Base-by-base conservation (phyloP, 345 rosid genomes). In the Turritis glabra region DNA sequence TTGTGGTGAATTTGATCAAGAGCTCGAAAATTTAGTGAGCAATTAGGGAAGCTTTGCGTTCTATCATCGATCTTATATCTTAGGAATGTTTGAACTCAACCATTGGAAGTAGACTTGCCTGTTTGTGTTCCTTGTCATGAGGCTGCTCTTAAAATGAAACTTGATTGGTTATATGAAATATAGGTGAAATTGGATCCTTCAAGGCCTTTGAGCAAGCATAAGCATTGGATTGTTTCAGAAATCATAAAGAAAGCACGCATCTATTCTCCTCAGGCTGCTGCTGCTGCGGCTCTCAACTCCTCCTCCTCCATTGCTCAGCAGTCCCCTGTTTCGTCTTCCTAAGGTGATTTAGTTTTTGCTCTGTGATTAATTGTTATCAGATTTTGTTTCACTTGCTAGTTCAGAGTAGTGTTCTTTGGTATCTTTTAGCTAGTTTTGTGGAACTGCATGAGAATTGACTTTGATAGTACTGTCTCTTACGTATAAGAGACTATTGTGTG, bases 121-220 rank as follows among this genome's bases (percentile, higher is more conserved):
- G n/a, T n/a, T n/a, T n/a, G n/a, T n/a, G n/a, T n/a, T n/a, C n/a
- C n/a, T n/a, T n/a, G n/a, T n/a, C n/a, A n/a, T n/a, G n/a, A n/a
- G n/a, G n/a, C n/a, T n/a, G n/a, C n/a, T n/a, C n/a, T n/a, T n/a
- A n/a, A n/a, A n/a, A n/a, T n/a, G n/a, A n/a, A n/a, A n/a, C n/a
- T n/a, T n/a, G n/a, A n/a, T n/a, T n/a, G n/a, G n/a, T n/a, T n/a
- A n/a, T n/a, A n/a, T n/a, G n/a, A n/a, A n/a, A n/a, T n/a, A n/a
- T n/a, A 88, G 96, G 97, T 88, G 64, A 87, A 84, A 67, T 83
- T 87, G 71, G 99, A 95, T 84, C 94, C 94, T 43, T 90, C 94
- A n/a, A 88, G 99, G 79, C 98, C 99, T 6, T 79, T 95, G 83
- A 95, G 99, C 84, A 92, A 89, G 81, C 85, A 67, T 73, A 95